Conservation (phyloP, 1,284 basidiomycete species). For the Phylloporus sp. region DNA sequence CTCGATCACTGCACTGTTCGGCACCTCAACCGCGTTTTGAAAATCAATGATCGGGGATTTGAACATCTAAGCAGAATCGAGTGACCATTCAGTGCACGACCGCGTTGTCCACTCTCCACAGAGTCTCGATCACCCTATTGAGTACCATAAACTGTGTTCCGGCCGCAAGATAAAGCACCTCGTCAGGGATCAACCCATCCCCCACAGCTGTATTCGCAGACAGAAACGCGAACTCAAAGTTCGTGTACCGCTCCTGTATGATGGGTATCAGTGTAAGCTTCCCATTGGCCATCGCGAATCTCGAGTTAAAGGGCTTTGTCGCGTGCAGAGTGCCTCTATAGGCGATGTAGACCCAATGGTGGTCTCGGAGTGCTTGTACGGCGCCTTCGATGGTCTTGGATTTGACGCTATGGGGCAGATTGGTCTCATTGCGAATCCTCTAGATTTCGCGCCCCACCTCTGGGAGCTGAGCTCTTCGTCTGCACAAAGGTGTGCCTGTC, state of each 20-base stretch:
- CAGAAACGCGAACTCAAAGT: background rate
- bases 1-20: background rate
- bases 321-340: background rate
- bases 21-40: background rate
- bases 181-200: background rate
- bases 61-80: background rate
- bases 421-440: background rate
- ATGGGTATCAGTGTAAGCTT: background rate
- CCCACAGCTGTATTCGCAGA: background rate
- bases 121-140: background rate
- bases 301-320: background rate
- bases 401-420: background rate
- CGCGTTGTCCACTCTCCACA: background rate
- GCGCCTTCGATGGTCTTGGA: background rate
- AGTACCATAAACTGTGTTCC: background rate
- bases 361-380: background rate
- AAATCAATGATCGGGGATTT: background rate
- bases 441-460: background rate
- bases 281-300: background rate
- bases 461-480: background rate
- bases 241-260: background rate
- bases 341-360: background rate
- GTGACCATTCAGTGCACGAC: background rate
- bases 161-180: background rate
- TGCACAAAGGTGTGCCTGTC: background rate